Evolutionary conservation across 2,329 filamentous ascomycete species (phyloP).

Genomic region (Botrytis fabae): DNA sequence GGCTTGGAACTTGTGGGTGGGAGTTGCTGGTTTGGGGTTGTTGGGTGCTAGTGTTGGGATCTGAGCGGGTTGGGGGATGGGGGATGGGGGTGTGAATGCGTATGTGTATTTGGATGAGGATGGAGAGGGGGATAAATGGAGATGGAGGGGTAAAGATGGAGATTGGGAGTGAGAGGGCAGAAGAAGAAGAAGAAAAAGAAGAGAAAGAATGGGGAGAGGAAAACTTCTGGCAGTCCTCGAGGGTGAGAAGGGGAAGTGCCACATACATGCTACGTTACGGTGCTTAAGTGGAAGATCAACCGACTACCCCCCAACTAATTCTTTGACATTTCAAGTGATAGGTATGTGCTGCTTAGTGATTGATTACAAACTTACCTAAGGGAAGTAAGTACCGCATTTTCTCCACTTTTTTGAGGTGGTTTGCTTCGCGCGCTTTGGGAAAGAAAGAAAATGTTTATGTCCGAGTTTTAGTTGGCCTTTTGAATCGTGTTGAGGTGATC

Average conservation of each 20-base stretch:
- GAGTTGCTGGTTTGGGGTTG: neutral
- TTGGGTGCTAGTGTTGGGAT: neutral
- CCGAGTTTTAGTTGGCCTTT: no score
- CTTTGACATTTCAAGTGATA: neutral
- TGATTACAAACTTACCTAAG: neutral
- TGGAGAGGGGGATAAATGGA: neutral
- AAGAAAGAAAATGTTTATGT: neutral
- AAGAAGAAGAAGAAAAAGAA: no score
- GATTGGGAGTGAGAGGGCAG: neutral
- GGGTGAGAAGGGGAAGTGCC: neutral
- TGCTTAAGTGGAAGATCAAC: neutral
- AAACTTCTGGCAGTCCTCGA: neutral
- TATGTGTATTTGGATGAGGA: neutral
- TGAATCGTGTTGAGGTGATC: neutral
- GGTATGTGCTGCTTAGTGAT: no score
- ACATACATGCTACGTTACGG: neutral
- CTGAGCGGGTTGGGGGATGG: neutral
- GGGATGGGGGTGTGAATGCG: neutral
- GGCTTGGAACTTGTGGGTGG: neutral
- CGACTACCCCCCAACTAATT: neutral
- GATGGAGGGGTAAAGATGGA: neutral
- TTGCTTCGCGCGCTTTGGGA: neutral
- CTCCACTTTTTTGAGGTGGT: neutral
- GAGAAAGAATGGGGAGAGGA: neutral
- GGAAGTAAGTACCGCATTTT: neutral